A percentile compares a stretch with the other conserved stretches of the same genome.
Conservation (phyloP, 177 flowering plant genomes). For the Vitis hybrid region DNA sequence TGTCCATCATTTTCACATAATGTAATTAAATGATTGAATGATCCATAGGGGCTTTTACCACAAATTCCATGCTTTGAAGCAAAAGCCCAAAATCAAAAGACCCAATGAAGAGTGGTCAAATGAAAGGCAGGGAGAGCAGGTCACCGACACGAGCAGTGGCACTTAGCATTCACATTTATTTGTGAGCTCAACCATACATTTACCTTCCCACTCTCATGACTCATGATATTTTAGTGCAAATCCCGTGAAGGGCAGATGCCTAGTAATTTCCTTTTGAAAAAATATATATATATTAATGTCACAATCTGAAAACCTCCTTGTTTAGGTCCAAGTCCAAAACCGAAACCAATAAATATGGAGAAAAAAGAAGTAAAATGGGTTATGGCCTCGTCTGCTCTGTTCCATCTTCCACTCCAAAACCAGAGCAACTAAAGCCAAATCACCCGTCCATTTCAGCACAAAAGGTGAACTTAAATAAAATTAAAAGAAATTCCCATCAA, state of each 20-base stretch:
- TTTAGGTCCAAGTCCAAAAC: conserved; percentile 8
- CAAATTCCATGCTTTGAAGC: too few species aligned
- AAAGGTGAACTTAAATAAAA: not conserved
- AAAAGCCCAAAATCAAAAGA: too few species aligned
- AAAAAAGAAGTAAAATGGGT: not conserved
- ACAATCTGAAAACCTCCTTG: conserved; percentile 10
- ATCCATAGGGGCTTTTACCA: too few species aligned
- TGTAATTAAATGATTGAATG: too few species aligned
- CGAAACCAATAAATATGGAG: conserved; percentile 5
- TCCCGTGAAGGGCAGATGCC: too few species aligned
- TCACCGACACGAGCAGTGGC: too few species aligned
- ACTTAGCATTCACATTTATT: too few species aligned
- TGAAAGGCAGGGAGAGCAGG: too few species aligned
- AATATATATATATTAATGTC: not conserved
- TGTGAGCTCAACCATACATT: too few species aligned
- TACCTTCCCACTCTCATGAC: not conserved
- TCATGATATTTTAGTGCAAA: not conserved
- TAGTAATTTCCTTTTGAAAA: too few species aligned
- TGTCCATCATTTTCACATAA: too few species aligned
- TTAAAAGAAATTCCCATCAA: conserved; percentile 5
- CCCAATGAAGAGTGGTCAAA: too few species aligned
- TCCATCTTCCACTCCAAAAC: not conserved
- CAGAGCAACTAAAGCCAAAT: conserved; percentile 20
- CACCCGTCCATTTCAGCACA: conserved; percentile 11
- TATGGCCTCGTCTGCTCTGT: not conserved